These are phyloP conservation scores for Salisapilia sapeloensis DNA, from an alignment of 352 stramenopile genomes.

Conservation along the genomic window DNA sequence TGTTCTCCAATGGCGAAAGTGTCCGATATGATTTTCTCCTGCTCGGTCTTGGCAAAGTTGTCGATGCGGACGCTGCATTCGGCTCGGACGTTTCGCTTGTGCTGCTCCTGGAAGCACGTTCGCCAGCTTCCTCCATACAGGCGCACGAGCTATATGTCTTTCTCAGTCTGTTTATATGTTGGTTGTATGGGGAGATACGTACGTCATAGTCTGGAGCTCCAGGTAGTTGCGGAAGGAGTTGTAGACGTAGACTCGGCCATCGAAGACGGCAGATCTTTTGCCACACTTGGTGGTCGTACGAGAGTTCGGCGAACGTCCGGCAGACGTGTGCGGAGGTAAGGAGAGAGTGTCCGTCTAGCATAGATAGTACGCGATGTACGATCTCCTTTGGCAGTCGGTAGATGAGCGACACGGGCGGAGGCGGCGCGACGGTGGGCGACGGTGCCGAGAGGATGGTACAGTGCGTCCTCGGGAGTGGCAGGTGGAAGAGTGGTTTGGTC, in stretches of 20 bases:
- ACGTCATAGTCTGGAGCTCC: constrained; percentile 66
- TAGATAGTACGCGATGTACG: constrained; percentile 19
- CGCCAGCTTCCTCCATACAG: constrained; percentile 61
- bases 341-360: constrained; percentile 39
- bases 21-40: constrained; percentile 62
- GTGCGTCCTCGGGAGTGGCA: no score
- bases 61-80: constrained; percentile 37
- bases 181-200: constrained; percentile 7
- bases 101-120: constrained; percentile 37
- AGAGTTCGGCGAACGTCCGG: constrained; percentile 18
- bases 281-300: constrained; percentile 45
- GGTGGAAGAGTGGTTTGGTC: constrained; percentile 1
- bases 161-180: no score
- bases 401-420: constrained; percentile 9
- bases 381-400: constrained; percentile 33
- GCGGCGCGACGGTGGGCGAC: no score
- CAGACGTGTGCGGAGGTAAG: constrained; percentile 26
- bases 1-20: constrained; percentile 57
- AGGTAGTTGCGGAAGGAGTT: constrained; percentile 44
- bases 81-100: constrained; percentile 21
- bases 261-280: constrained; percentile 32
- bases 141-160: constrained; percentile 35
- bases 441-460: no score
- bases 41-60: constrained; percentile 15
- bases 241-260: constrained; percentile 38